Base-by-base conservation (phyloP, 1,284 basidiomycete genomes). In the Fomitiporia mediterranea region DNA sequence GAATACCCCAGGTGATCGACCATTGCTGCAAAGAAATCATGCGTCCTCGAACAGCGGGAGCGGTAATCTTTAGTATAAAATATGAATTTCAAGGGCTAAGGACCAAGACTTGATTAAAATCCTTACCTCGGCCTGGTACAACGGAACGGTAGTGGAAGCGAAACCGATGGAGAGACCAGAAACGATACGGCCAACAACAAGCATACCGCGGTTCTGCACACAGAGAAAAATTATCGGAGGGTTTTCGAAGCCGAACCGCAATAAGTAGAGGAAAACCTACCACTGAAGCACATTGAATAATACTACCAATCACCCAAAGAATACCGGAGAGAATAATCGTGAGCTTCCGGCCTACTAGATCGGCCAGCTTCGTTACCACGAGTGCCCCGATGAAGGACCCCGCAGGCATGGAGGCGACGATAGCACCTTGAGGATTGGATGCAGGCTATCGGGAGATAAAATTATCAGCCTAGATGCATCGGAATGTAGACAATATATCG, bases 11-110 rank as follows among this genome's bases (percentile, higher is more conserved):
- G 0, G 86, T 87, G 64, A 86, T 87, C 5, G 83, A 74, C 80
- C 86, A 89, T 74, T 90, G 88, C 65, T 91, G 87, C 57, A 90
- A 70, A 4, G 87, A 82, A 39, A 90, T 84, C 60, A 89, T 77
- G 34, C 86, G 82, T 37, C 88, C 88, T 64, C 89, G 84, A 63
- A 89, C 84, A 17, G 75, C 67, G 21, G 85, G 85, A 3, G 79
- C 77, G 35, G 82, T 82, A 13, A 46, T 46, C n/a, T 46, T n/a
- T n/a, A n/a, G n/a, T n/a, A n/a, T n/a, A n/a, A n/a, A n/a, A n/a
- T n/a, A n/a, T n/a, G n/a, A n/a, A n/a, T n/a, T n/a, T n/a, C n/a
- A n/a, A n/a, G n/a, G n/a, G n/a, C n/a, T n/a, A n/a, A n/a, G n/a
- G n/a, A n/a, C n/a, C n/a, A n/a, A n/a, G n/a, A n/a, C n/a, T n/a